A percentile compares a stretch with the other conserved stretches of the same genome.
phyloP scores from a whole-genome alignment of 179 eudicot genomes.

The Amaranthus tricolor region DNA sequence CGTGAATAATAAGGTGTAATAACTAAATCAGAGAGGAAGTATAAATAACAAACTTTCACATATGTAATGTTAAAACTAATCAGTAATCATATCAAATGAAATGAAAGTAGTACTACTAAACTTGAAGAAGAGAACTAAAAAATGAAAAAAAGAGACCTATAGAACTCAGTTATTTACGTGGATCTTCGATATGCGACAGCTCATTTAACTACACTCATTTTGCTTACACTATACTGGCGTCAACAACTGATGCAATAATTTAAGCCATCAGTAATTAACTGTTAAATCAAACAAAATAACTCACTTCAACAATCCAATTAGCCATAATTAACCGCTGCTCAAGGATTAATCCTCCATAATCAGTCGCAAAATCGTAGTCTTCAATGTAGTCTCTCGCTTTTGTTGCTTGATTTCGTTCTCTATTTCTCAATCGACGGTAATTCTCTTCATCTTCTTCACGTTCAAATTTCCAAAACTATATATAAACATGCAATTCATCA shows the following conservation, averaged over 20 bases:
- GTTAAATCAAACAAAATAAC: conserved; percentile 1
- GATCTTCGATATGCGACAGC: too few relatives aligned
- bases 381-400: conserved; percentile 63
- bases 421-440: conserved; percentile 54
- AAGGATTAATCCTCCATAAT: conserved; percentile 55
- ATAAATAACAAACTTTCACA: too few relatives aligned
- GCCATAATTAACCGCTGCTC: conserved; percentile 86
- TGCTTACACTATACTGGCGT: conserved; percentile 1
- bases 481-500: neutral
- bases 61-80: too few relatives aligned
- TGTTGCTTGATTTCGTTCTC: conserved; percentile 67
- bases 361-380: conserved; percentile 57
- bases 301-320: conserved; percentile 95
- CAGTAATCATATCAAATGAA: too few relatives aligned
- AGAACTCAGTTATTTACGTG: neutral
- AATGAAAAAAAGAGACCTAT: too few relatives aligned
- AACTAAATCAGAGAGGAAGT: too few relatives aligned
- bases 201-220: too few relatives aligned
- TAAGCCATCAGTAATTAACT: conserved; percentile 12
- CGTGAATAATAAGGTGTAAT: too few relatives aligned
- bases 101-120: too few relatives aligned
- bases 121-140: too few relatives aligned
- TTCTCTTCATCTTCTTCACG: conserved; percentile 70
- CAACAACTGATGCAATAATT: neutral
- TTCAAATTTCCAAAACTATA: conserved; percentile 53